These are phyloP conservation scores for Lactarius pseudohatsudake DNA, from an alignment of 768 basidiomycete genomes.

Conservation along the genomic window DNA sequence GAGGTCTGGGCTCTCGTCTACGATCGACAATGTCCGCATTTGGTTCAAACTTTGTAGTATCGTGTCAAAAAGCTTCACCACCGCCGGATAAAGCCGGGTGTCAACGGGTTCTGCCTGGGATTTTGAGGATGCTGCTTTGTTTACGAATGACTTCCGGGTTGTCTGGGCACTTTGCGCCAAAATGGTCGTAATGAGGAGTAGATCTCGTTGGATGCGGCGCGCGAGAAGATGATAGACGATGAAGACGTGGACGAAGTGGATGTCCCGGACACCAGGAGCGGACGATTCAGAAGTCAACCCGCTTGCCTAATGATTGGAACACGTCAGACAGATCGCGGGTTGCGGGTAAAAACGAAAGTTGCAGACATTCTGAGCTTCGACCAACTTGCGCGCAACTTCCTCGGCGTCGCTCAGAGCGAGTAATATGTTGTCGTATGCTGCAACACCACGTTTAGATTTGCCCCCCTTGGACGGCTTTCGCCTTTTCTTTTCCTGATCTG, in stretches of 20 bases:
- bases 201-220: constrained; percentile 84
- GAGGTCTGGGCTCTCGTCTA: constrained; percentile 86
- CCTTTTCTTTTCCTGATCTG: constrained; percentile 39
- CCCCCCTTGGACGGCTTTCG: constrained; percentile 39
- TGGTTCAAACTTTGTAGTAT: constrained; percentile 82
- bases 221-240: constrained; percentile 86
- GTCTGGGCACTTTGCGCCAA: constrained; percentile 42
- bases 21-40: constrained; percentile 78
- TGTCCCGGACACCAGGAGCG: constrained; percentile 58
- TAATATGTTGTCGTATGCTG: constrained; percentile 84
- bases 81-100: constrained; percentile 73
- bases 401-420: constrained; percentile 88
- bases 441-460: constrained; percentile 71
- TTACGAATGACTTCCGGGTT: constrained; percentile 30
- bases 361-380: constrained; percentile 80
- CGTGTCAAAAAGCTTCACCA: constrained; percentile 87
- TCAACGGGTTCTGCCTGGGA: constrained; percentile 55
- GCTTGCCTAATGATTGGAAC: constrained; percentile 37
- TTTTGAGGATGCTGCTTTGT: constrained; percentile 31
- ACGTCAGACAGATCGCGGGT: constrained; percentile 5
- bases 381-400: constrained; percentile 72
- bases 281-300: constrained; percentile 42
- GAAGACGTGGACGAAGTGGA: constrained; percentile 83
- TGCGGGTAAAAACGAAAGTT: constrained; percentile 7
- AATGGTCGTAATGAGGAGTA: constrained; percentile 70